Percentiles rank a stretch among this genome's conserved stretches.
phyloP scores from a whole-genome alignment of 1,284 basidiomycete species.

The Malassezia restricta region DNA sequence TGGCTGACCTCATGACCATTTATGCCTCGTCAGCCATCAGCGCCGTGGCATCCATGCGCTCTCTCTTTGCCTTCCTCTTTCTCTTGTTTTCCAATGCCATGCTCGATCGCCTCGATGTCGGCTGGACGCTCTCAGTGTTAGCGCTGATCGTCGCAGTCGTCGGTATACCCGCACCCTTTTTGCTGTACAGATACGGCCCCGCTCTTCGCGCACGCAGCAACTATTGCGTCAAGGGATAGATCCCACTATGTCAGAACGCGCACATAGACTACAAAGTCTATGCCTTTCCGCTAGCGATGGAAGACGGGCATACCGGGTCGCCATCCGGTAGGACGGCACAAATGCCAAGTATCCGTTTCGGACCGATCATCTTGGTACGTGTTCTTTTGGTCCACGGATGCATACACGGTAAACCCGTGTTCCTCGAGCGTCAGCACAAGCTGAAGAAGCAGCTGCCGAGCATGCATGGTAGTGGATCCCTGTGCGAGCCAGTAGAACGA shows the following conservation, averaged over 20 bases:
- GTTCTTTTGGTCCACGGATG: slow-evolving; percentile 1
- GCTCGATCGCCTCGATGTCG: slow-evolving; percentile 35
- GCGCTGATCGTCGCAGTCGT: slow-evolving; percentile 32
- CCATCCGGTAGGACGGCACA: slow-evolving; percentile 1
- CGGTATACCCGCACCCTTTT: slow-evolving; percentile 37
- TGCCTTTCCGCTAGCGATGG: not conserved
- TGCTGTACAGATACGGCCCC: slow-evolving; percentile 28
- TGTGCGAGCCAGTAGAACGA: not conserved
- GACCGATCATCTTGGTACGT: not conserved
- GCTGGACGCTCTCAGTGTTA: slow-evolving; percentile 42
- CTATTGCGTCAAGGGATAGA: slow-evolving; percentile 16
- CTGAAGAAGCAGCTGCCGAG: slow-evolving; percentile 1
- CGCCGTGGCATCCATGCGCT: slow-evolving; percentile 33
- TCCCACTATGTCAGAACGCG: not conserved
- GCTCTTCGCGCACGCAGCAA: slow-evolving; percentile 23
- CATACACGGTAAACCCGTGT: slow-evolving; percentile 6
- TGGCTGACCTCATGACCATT: slow-evolving; percentile 36
- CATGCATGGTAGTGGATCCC: not conserved
- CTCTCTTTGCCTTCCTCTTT: slow-evolving; percentile 40
- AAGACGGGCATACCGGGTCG: slow-evolving; percentile 5
- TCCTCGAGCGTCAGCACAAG: slow-evolving; percentile 3
- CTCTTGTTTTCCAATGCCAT: slow-evolving; percentile 35
- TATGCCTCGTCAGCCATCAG: slow-evolving; percentile 43
- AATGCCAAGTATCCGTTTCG: slow-evolving; percentile 5
- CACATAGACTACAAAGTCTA: not conserved